These are phyloP conservation scores for Chalara sp. DNA, from an alignment of 2,329 filamentous ascomycete species.

Conservation along the genomic window DNA sequence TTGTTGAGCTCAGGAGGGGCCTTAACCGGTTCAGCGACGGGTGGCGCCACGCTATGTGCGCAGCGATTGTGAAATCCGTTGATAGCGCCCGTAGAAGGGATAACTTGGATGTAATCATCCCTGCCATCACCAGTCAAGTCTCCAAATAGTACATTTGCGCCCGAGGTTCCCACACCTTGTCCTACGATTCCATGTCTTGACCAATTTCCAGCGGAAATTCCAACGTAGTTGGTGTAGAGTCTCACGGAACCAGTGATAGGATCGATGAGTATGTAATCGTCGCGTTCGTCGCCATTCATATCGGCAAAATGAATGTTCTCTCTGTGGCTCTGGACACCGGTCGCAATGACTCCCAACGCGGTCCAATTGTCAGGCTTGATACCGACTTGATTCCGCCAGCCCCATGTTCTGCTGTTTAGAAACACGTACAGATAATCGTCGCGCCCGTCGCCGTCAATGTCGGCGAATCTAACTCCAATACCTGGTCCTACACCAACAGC, in stretches of 20 bases:
- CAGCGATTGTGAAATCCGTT: no score
- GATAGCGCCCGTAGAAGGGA: neutral
- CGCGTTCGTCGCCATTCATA: constrained; percentile 5
- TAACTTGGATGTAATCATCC: neutral
- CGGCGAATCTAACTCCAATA: constrained; percentile 4
- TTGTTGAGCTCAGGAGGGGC: no score
- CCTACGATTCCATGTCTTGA: neutral
- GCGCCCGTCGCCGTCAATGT: constrained; percentile 7
- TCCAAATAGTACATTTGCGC: neutral
- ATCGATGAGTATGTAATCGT: constrained; percentile 5
- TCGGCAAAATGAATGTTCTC: constrained; percentile 3
- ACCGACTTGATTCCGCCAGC: constrained; percentile 1
- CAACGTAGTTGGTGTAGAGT: neutral
- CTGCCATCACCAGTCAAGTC: neutral
- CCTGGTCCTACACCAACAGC: neutral
- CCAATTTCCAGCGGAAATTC: neutral
- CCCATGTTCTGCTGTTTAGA: neutral
- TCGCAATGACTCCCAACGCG: neutral
- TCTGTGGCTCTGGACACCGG: neutral
- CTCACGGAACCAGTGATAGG: neutral
- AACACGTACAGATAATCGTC: constrained; percentile 6
- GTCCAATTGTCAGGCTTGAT: neutral
- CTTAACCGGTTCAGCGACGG: no score
- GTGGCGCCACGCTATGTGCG: no score
- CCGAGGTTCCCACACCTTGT: neutral